These are phyloP conservation scores for Penicilliopsis zonata DNA, from an alignment of 495 filamentous ascomycete species.

Conservation along the genomic window DNA sequence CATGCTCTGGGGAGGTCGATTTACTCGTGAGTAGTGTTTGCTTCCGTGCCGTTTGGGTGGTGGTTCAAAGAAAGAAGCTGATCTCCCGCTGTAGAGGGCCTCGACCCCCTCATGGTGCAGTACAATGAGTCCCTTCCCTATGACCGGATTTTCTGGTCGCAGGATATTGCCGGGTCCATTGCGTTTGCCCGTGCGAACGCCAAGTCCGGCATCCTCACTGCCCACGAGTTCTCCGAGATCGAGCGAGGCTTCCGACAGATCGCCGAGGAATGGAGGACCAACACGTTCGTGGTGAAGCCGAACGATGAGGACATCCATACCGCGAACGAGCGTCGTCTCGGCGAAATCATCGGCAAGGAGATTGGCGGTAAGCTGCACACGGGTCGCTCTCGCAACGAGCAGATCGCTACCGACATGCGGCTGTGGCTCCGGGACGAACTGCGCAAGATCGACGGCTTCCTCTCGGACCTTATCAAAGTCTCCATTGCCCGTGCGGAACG, in stretches of 20 bases:
- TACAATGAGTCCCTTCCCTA: constrained; percentile 85
- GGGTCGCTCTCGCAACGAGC: constrained; percentile 84
- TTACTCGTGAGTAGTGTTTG: constrained; percentile 46
- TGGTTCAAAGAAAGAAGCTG: constrained; percentile 9
- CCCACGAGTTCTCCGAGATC: constrained; percentile 64
- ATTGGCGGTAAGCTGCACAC: constrained; percentile 91
- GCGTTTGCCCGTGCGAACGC: constrained; percentile 81
- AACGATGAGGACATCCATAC: constrained; percentile 69
- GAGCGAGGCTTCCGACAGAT: constrained; percentile 62
- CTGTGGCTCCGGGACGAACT: constrained; percentile 80
- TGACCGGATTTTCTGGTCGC: constrained; percentile 69
- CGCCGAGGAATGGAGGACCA: constrained; percentile 58
- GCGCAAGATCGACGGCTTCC: constrained; percentile 52
- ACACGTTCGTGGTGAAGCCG: constrained; percentile 31
- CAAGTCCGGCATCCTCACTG: constrained; percentile 62
- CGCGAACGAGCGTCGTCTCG: constrained; percentile 81
- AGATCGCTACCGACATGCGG: constrained; percentile 88
- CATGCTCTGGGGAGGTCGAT: constrained; percentile 76
- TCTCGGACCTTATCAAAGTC: constrained; percentile 61
- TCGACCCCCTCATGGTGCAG: constrained; percentile 78
- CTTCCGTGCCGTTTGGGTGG: constrained; percentile 2
- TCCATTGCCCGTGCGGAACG: constrained; percentile 62
- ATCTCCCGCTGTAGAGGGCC: constrained; percentile 40
- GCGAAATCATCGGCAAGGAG: constrained; percentile 79
- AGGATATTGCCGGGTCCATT: constrained; percentile 72